A percentile compares a stretch with the other conserved stretches of the same genome.
phyloP scores from a whole-genome alignment of 192 early-diverging fungal genomes.

The Linnemannia hyalina region DNA sequence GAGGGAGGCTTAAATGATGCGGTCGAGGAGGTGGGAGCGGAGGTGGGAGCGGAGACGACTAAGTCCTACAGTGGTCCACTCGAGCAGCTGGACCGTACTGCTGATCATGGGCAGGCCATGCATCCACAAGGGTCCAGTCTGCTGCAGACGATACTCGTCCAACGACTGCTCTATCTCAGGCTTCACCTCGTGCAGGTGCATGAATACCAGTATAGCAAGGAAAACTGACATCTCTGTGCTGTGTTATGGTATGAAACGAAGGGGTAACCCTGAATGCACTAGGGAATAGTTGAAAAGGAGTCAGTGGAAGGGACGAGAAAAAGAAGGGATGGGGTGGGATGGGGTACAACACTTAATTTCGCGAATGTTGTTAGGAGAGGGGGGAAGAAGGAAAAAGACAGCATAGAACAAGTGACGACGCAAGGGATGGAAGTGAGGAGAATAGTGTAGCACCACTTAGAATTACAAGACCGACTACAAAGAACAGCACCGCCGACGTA shows the following conservation, averaged over 20 bases:
- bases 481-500: no score
- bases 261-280: not conserved
- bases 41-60: not conserved
- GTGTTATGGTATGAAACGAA: not conserved
- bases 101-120: slow-evolving; percentile 7
- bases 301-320: no score
- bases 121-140: not conserved
- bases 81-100: not conserved
- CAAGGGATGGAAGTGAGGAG: no score
- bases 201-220: slow-evolving; percentile 12
- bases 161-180: slow-evolving; percentile 5
- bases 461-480: no score
- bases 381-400: no score
- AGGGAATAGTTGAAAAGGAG: not conserved
- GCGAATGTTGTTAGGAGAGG: no score
- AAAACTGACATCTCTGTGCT: not conserved
- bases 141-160: not conserved
- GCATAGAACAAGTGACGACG: no score
- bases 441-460: no score
- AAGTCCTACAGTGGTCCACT: slow-evolving; percentile 7
- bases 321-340: no score
- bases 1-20: not conserved
- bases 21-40: not conserved
- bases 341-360: no score
- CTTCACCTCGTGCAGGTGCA: not conserved